phyloP scores from a whole-genome alignment of 768 basidiomycete genomes.

The Trametes villosa region DNA sequence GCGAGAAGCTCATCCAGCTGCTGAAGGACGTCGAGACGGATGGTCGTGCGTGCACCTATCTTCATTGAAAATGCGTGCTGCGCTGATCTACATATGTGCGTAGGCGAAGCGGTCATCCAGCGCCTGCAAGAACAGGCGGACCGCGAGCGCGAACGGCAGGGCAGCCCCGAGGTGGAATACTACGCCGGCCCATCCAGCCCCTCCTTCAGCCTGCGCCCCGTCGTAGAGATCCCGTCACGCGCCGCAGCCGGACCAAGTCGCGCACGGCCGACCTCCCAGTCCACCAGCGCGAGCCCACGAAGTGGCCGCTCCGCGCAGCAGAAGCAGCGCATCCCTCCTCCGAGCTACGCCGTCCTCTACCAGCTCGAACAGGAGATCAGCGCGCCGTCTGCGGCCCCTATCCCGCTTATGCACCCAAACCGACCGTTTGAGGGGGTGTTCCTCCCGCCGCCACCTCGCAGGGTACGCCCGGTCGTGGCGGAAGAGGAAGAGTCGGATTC shows the following conservation, averaged over 20 bases:
- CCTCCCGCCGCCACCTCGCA: background rate
- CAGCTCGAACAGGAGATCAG: conserved; percentile 11
- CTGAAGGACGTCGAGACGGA: conserved; percentile 27
- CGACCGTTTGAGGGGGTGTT: conserved; percentile 3
- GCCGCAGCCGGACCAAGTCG: background rate
- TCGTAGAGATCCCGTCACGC: background rate
- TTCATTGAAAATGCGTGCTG: background rate
- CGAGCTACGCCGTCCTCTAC: conserved; percentile 15
- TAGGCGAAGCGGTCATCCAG: conserved; percentile 7
- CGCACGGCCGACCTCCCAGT: background rate
- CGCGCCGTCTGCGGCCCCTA: background rate
- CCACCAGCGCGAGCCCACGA: background rate
- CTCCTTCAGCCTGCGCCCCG: background rate
- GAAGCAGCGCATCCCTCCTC: conserved; percentile 8
- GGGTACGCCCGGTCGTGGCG: background rate
- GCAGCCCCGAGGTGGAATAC: conserved; percentile 10
- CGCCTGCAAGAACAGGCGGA: conserved; percentile 7
- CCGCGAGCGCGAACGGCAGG: background rate
- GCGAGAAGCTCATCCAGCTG: conserved; percentile 29
- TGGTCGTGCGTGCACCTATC: conserved; percentile 25
- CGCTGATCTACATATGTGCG: too few relatives aligned
- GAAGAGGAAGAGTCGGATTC: background rate
- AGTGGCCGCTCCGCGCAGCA: background rate
- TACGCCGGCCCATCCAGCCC: too few relatives aligned
- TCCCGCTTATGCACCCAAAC: background rate